Base-by-base conservation (phyloP, 139 green algal genomes). In the Pseudopediastrum boryanum region DNA sequence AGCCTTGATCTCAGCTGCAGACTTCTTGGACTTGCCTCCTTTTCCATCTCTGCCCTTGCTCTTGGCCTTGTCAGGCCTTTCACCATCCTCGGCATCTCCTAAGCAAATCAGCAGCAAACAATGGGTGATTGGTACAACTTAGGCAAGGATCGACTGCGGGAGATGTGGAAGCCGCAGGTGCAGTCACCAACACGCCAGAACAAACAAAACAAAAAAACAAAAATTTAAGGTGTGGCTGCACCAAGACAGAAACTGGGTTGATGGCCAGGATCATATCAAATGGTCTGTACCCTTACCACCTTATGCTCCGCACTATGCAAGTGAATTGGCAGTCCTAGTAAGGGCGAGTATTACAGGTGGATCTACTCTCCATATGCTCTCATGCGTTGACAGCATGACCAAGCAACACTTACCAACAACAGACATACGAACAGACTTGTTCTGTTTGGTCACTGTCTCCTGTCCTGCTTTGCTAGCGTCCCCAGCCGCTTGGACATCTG, bases 361-460 rank as follows among this genome's bases (percentile, higher is more conserved):
- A n/a, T n/a, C n/a, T n/a, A n/a, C n/a, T n/a, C n/a, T n/a, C n/a
- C n/a, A n/a, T n/a, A n/a, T n/a, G n/a, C n/a, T n/a, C n/a, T n/a
- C n/a, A n/a, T n/a, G n/a, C n/a, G n/a, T n/a, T n/a, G n/a, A n/a
- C n/a, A n/a, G n/a, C n/a, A n/a, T n/a, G n/a, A n/a, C n/a, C n/a
- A n/a, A n/a, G n/a, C n/a, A n/a, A n/a, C n/a, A n/a, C n/a, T 6
- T 13, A 33, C 67, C 68, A 51, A 8, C 31, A 0, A 62, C 21
- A 27, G 33, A 48, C 70, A 78, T 72, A 33, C 73, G 73, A 29
- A 80, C 73, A 27, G 31, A 72, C 73, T 80, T 80, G 19, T 13
- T 29, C 27, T 51, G 10, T 10, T 61, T n/a, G 5, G 69, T 13
- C 16, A 27, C 48, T 19, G 48, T 58, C 48, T 58, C 19, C 12